Conservation (phyloP, 2,329 filamentous ascomycete species). For the Cercospora zeae-maydis region DNA sequence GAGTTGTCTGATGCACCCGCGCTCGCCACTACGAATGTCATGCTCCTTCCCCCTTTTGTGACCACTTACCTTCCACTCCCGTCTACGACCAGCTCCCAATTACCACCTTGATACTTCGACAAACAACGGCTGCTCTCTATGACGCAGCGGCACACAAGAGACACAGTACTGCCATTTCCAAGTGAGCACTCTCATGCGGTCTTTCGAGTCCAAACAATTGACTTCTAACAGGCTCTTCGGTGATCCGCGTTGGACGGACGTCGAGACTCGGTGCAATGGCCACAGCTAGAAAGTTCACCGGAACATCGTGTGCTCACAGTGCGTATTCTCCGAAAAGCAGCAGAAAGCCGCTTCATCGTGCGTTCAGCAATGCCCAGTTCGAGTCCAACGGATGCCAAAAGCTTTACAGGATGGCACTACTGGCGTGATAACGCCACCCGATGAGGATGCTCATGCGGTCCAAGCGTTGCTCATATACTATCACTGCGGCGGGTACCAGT, state of each 20-base stretch:
- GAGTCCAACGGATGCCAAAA: no score
- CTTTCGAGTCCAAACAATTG: neutral
- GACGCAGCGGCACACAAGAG: neutral
- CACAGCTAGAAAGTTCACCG: slow-evolving; percentile 26
- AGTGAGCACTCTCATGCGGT: neutral
- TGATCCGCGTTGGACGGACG: slow-evolving; percentile 19
- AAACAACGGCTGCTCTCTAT: neutral
- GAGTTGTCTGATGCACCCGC: no score
- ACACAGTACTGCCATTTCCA: neutral
- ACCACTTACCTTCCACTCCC: no score
- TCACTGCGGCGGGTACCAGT: slow-evolving; percentile 5
- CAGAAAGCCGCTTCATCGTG: slow-evolving; percentile 20
- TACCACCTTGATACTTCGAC: no score
- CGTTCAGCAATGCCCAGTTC: neutral
- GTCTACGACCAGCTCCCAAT: no score
- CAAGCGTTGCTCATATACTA: slow-evolving; percentile 21
- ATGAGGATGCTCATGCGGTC: slow-evolving; percentile 5
- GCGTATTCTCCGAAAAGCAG: slow-evolving; percentile 27
- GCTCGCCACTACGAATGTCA: no score
- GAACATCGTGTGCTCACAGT: slow-evolving; percentile 26
- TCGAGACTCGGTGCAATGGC: slow-evolving; percentile 23
- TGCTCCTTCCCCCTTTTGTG: no score
- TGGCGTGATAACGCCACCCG: neutral
- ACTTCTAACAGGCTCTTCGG: neutral
- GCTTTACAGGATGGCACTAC: neutral